Evolutionary conservation across 805 yeast species (phyloP).

Genomic region (Jamesozyma lodderae): DNA sequence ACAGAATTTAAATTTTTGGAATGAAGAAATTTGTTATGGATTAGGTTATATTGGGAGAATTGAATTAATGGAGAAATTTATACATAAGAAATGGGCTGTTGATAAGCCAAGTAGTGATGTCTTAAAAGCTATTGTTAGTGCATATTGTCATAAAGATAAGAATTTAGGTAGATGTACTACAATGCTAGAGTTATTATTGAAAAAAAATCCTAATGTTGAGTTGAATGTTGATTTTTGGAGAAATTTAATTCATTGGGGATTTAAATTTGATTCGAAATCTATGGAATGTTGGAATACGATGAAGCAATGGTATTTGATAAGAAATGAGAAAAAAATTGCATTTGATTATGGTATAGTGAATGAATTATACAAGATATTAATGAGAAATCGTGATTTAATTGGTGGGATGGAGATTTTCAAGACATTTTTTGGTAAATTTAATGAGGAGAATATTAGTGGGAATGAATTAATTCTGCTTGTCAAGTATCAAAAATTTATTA

Average conservation of each 20-base stretch:
- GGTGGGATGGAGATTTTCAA: constrained; percentile 14
- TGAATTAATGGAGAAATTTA: constrained; percentile 12
- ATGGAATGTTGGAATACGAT: constrained; percentile 15
- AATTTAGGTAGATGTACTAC: constrained; percentile 11
- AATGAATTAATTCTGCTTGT: constrained; percentile 9
- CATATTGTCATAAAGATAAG: constrained; percentile 12
- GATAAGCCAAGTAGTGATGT: constrained; percentile 15
- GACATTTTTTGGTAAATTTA: neutral
- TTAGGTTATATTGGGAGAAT: constrained; percentile 12
- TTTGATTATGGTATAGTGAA: constrained; percentile 13
- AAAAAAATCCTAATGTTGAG: constrained; percentile 14
- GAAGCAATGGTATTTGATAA: constrained; percentile 17
- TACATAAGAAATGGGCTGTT: constrained; percentile 16
- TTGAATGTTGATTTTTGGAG: constrained; percentile 23
- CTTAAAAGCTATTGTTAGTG: constrained; percentile 16
- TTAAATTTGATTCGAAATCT: neutral
- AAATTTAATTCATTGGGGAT: constrained; percentile 14
- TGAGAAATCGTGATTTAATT: constrained; percentile 11
- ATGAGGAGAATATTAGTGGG: neutral
- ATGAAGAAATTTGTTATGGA: constrained; percentile 19
- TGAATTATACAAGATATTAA: constrained; percentile 12
- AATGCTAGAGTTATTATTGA: constrained; percentile 15
- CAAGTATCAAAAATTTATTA: constrained; percentile 16
- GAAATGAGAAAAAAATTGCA: constrained; percentile 8
- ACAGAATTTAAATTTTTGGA: constrained; percentile 10